Evolutionary conservation across 2,329 filamentous ascomycete genomes (phyloP).

Genomic region (Xylariomycetidae sp.): DNA sequence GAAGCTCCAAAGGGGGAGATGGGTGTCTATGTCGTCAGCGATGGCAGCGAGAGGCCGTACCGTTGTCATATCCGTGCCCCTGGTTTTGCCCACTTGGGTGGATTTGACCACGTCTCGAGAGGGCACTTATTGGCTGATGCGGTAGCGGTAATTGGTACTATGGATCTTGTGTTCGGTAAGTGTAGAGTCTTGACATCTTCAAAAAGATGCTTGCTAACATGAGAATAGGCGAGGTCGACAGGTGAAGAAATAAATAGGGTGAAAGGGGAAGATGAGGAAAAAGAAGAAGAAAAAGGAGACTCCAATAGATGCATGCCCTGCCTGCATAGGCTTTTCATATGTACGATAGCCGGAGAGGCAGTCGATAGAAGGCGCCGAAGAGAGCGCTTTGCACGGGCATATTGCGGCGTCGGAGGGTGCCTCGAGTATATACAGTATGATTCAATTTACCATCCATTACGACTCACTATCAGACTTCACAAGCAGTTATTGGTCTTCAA

Average conservation of each 20-base stretch:
- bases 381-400: slow-evolving; percentile 9
- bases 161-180: slow-evolving; percentile 86
- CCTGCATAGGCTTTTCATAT: slow-evolving; percentile 18
- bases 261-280: background rate
- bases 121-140: slow-evolving; percentile 94
- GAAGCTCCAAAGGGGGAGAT: slow-evolving; percentile 99
- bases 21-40: slow-evolving; percentile 94
- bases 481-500: too few species aligned
- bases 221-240: slow-evolving; percentile 53
- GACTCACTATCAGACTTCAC: too few species aligned
- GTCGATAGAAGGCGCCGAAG: slow-evolving; percentile 9
- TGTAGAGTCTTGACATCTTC: slow-evolving; percentile 9
- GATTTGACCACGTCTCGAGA: slow-evolving; percentile 89
- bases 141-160: slow-evolving; percentile 88
- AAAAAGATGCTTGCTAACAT: slow-evolving; percentile 27
- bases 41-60: slow-evolving; percentile 94
- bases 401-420: too few species aligned
- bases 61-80: slow-evolving; percentile 96
- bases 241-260: slow-evolving; percentile 33
- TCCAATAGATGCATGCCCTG: slow-evolving; percentile 12
- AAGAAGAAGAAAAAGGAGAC: slow-evolving; percentile 9
- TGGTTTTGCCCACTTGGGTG: slow-evolving; percentile 89
- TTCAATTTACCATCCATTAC: too few species aligned
- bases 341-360: slow-evolving; percentile 23
- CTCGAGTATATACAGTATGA: too few species aligned